Conservation (phyloP, 176 grass and related monocot species). For the Rhynchospora breviuscula region DNA sequence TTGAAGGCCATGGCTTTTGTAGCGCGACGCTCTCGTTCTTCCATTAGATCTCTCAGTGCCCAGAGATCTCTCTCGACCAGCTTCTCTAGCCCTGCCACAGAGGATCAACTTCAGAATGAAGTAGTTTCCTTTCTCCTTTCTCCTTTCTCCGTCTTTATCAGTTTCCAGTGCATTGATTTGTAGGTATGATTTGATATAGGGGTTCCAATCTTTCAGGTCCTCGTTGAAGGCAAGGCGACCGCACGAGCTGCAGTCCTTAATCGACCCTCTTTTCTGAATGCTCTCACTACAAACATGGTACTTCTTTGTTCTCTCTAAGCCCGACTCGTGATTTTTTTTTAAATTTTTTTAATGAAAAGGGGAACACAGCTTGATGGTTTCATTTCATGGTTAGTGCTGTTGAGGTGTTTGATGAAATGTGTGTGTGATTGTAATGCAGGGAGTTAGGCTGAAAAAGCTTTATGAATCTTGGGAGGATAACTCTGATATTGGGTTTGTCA, state of each 20-base stretch:
- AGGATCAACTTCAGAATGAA: slow-evolving; percentile 38
- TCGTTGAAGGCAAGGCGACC: slow-evolving; percentile 75
- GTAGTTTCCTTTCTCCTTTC: slow-evolving; percentile 15
- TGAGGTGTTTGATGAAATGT: slow-evolving; percentile 31
- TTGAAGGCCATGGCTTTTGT: slow-evolving; percentile 6
- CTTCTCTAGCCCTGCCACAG: slow-evolving; percentile 5
- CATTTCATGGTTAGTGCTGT: slow-evolving; percentile 1
- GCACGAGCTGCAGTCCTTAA: slow-evolving; percentile 78
- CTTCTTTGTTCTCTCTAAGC: slow-evolving; percentile 6
- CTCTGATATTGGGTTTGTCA: slow-evolving; percentile 84
- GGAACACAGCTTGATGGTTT: neutral
- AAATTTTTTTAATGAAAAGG: neutral
- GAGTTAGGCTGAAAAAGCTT: slow-evolving; percentile 63
- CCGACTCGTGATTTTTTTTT: neutral
- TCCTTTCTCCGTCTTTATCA: neutral
- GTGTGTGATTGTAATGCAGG: slow-evolving; percentile 37
- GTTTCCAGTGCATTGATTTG: neutral
- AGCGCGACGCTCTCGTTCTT: slow-evolving; percentile 7
- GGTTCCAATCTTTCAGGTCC: slow-evolving; percentile 37
- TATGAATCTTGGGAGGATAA: slow-evolving; percentile 95
- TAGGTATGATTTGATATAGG: slow-evolving; percentile 1
- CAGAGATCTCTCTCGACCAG: slow-evolving; percentile 10
- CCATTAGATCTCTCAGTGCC: slow-evolving; percentile 10
- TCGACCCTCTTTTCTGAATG: slow-evolving; percentile 56
- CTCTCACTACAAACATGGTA: slow-evolving; percentile 66